Evolutionary conservation across 345 rosid genomes (phyloP).

Genomic region (Nasturtium officinale): DNA sequence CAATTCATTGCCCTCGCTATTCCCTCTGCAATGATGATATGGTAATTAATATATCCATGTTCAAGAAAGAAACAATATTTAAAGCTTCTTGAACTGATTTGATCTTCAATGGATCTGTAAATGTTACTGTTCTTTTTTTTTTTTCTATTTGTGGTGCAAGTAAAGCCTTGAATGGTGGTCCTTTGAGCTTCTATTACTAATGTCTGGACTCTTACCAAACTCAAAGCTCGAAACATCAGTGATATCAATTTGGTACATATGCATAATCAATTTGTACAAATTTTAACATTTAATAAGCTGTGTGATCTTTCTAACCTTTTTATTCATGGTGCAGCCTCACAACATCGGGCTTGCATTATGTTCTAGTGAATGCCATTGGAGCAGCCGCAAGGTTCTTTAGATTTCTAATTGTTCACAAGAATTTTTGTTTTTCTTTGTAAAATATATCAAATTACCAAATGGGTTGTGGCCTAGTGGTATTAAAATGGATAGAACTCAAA

Average conservation of each 20-base stretch:
- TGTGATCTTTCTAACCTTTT: background rate
- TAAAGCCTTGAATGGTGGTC: constrained; percentile 63
- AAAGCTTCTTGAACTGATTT: background rate
- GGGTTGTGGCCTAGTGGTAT: no score
- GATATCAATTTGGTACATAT: constrained; percentile 55
- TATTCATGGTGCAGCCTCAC: constrained; percentile 47
- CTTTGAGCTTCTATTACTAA: constrained; percentile 49
- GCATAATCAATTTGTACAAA: background rate
- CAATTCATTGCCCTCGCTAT: constrained; percentile 37
- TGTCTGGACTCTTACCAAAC: constrained; percentile 56
- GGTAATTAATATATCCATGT: constrained; percentile 38
- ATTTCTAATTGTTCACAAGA: background rate
- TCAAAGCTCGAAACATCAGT: constrained; percentile 61
- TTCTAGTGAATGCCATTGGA: constrained; percentile 49
- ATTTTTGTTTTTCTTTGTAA: no score
- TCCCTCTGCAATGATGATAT: constrained; percentile 53
- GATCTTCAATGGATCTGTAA: background rate
- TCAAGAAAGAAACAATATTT: background rate
- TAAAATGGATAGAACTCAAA: no score
- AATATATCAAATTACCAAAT: no score
- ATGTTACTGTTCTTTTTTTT: background rate
- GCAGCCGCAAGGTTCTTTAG: constrained; percentile 54
- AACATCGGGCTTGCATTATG: constrained; percentile 42
- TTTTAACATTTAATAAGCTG: background rate
- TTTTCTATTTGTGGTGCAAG: background rate